Conservation (phyloP, 768 basidiomycete species). For the Trametes elegans region DNA sequence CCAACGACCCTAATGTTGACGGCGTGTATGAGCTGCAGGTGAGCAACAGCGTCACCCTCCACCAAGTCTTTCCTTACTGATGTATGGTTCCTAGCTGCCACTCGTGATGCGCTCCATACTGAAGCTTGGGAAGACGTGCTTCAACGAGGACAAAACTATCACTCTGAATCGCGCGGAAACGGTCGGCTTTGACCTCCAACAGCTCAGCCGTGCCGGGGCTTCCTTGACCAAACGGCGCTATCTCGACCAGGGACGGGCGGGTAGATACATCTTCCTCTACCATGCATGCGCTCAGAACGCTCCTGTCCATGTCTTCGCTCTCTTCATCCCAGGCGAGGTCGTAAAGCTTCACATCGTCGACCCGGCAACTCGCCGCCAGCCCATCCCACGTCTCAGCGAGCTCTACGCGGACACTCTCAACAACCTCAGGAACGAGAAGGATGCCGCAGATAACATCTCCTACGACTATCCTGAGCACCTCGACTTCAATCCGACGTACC, state of each 20-base stretch:
- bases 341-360: conserved; percentile 89
- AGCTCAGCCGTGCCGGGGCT: conserved; percentile 64
- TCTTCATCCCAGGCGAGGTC: conserved; percentile 72
- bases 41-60: conserved; percentile 11
- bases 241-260: conserved; percentile 63
- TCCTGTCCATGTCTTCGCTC: conserved; percentile 80
- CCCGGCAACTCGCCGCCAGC: conserved; percentile 81
- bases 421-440: conserved; percentile 41
- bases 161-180: conserved; percentile 83
- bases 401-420: conserved; percentile 63
- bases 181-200: conserved; percentile 76
- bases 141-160: conserved; percentile 57
- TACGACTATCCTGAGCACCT: conserved; percentile 63
- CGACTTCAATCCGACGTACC: conserved; percentile 70
- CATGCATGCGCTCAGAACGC: conserved; percentile 76
- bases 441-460: conserved; percentile 42
- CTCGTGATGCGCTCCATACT: conserved; percentile 78
- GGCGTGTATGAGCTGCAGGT: conserved; percentile 95
- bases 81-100: conserved; percentile 62
- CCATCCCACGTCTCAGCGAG: conserved; percentile 73
- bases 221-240: conserved; percentile 66
- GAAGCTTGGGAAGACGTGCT: conserved; percentile 81
- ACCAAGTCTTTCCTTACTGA: not conserved
- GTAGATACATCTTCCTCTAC: conserved; percentile 85
- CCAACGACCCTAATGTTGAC: conserved; percentile 92